Percentiles rank a stretch among this genome's conserved stretches.
phyloP scores from a whole-genome alignment of 164 flowering plant genomes.

The Protea cynaroides region DNA sequence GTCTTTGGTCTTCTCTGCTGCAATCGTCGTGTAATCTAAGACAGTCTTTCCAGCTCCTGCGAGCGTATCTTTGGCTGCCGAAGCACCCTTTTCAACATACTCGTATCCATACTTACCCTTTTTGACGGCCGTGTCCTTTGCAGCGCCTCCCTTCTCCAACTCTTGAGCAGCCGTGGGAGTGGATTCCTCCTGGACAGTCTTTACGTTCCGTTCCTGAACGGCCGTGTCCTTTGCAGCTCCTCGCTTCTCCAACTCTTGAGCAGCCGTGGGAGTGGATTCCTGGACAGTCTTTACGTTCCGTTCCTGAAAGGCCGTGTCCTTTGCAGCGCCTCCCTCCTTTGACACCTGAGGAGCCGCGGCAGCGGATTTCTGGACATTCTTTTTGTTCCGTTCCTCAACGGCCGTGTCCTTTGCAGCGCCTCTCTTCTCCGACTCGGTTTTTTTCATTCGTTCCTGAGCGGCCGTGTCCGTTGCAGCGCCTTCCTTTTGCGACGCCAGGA shows the following conservation, averaged over 20 bases:
- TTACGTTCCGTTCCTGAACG: too few relatives aligned
- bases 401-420: conserved; percentile 22
- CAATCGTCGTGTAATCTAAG: conserved; percentile 14
- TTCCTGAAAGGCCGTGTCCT: conserved; percentile 19
- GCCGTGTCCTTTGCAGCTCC: conserved; percentile 22
- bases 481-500: conserved; percentile 19
- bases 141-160: conserved; percentile 20
- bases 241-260: conserved; percentile 16
- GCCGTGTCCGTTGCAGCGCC: conserved; percentile 18
- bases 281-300: too few relatives aligned
- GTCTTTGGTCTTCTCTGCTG: conserved; percentile 28
- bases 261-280: conserved; percentile 12
- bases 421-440: conserved; percentile 17
- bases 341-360: conserved; percentile 9
- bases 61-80: conserved; percentile 18
- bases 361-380: conserved; percentile 1
- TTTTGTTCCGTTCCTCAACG: too few relatives aligned
- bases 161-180: conserved; percentile 6
- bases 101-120: conserved; percentile 14
- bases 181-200: conserved; percentile 7
- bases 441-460: too few relatives aligned
- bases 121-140: conserved; percentile 22
- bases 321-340: conserved; percentile 22
- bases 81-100: neutral
- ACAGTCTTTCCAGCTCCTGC: conserved; percentile 21